Conservation (phyloP, 345 rosid species). For the Microthlaspi erraticum region DNA sequence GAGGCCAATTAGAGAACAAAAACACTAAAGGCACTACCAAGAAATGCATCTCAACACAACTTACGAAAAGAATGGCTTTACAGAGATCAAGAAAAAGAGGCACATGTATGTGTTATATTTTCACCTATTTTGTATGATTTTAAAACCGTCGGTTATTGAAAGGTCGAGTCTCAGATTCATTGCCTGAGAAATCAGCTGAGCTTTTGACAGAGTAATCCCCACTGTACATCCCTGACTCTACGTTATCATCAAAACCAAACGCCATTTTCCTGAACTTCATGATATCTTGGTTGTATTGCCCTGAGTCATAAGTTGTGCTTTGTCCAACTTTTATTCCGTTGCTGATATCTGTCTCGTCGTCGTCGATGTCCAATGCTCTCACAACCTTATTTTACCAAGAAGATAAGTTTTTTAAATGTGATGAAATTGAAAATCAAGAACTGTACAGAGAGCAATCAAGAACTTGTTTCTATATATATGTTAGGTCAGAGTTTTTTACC, state of each 20-base stretch:
- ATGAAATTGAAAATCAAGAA: conserved; percentile 14
- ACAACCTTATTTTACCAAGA: conserved; percentile 56
- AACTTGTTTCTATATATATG: background rate
- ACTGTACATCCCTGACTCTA: conserved; percentile 56
- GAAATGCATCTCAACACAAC: conserved; percentile 32
- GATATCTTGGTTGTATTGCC: conserved; percentile 84
- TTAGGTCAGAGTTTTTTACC: conserved; percentile 50
- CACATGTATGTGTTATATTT: conserved; percentile 24
- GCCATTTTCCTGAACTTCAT: conserved; percentile 73
- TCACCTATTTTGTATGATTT: conserved; percentile 37
- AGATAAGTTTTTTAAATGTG: conserved; percentile 8
- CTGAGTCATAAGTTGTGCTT: conserved; percentile 79
- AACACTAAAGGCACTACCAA: conserved; percentile 41
- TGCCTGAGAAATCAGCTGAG: conserved; percentile 50
- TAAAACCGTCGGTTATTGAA: conserved; percentile 38
- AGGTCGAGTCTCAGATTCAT: conserved; percentile 43
- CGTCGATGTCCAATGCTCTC: conserved; percentile 76
- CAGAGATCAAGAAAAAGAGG: conserved; percentile 34
- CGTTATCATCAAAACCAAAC: conserved; percentile 52
- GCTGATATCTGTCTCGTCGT: conserved; percentile 66
- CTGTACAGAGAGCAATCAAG: background rate
- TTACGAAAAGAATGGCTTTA: conserved; percentile 30
- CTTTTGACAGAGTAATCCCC: conserved; percentile 54
- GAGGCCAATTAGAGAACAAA: conserved; percentile 25
- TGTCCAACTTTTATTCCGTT: conserved; percentile 86